Percentiles rank a stretch among this genome's conserved stretches.
phyloP scores from a whole-genome alignment of 1,284 basidiomycete species.

The Ganoderma lucidum region DNA sequence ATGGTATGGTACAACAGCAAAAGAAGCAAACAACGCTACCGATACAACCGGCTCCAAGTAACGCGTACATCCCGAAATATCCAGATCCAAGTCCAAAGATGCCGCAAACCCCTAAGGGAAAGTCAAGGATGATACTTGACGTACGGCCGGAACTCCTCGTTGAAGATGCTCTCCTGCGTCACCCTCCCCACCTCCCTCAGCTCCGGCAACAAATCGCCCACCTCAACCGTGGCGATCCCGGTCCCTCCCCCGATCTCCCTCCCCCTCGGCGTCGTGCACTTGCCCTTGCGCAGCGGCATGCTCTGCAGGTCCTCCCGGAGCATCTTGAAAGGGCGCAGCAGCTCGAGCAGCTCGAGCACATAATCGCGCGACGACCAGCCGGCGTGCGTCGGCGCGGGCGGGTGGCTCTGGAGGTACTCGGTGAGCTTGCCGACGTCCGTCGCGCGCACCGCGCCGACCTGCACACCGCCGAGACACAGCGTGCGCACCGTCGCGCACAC shows the following conservation, averaged over 20 bases:
- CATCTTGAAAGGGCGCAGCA: slow-evolving; percentile 33
- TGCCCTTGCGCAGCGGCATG: slow-evolving; percentile 14
- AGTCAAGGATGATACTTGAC: slow-evolving; percentile 29
- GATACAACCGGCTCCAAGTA: neutral
- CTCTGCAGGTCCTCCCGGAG: slow-evolving; percentile 28
- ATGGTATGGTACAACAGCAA: neutral
- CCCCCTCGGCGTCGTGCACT: neutral
- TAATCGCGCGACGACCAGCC: slow-evolving; percentile 33
- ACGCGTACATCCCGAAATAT: neutral
- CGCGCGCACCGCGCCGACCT: slow-evolving; percentile 30
- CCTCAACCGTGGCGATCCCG: slow-evolving; percentile 4
- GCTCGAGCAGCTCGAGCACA: slow-evolving; percentile 33
- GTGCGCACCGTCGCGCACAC: slow-evolving; percentile 31
- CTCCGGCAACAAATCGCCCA: slow-evolving; percentile 29
- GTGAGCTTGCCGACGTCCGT: slow-evolving; percentile 30
- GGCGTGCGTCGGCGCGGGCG: slow-evolving; percentile 23
- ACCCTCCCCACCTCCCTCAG: slow-evolving; percentile 27
- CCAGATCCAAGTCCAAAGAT: neutral
- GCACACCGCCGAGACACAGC: slow-evolving; percentile 33
- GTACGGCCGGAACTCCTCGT: slow-evolving; percentile 29
- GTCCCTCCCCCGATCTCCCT: slow-evolving; percentile 9
- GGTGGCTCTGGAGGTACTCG: slow-evolving; percentile 32
- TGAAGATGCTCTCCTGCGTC: slow-evolving; percentile 34
- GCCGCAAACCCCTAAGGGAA: neutral
- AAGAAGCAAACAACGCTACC: neutral